Evolutionary conservation across 2,329 filamentous ascomycete genomes (phyloP), one percentile per base, ranked within the genome.

Genomic region (Lachnellula cervina): DNA sequence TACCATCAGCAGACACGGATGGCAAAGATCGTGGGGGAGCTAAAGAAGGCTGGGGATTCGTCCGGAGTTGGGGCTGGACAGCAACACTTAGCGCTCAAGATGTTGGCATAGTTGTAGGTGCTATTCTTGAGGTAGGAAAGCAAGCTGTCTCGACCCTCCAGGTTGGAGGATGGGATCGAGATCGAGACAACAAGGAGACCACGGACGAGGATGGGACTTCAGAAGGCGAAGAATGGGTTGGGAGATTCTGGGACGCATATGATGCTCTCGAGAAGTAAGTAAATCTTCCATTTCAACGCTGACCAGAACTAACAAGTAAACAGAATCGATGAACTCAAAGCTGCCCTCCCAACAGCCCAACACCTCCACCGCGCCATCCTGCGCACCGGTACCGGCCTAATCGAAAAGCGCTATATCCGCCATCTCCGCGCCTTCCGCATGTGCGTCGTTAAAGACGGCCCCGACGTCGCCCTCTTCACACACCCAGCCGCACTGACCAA

Each of bases 11-110:
- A 11, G 86, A 88, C 57, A 85, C 86, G 5, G 86, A 88, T 61
- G 85, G 83, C 4, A 81, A 81, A 63, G 84, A 87, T 61, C 82
- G 84, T 51, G 86, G 80, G 17, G 85, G 87, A 21, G 83, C 84
- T 47, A 93, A 93, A 68, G 91, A 96, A 70, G 92, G 91, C 11
- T 97, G 93, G 93, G 93, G 94, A 0, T 99, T 97, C 68, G 93
- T 97, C 17, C 83, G 92, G 56, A 96, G 90, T 69, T 99, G 94
- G 94, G 94, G 94, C 11, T 99, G 92, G 92, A 88, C 92, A 69
- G 93, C 92, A 0, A 97, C 93, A 49, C 78, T 97, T 25, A 95
- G 89, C 59, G 94, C 94, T 5, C 89, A 93, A 49, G 94, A 99
- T 69, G 90, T 97, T 0, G 90, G 90, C n/a, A 89, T 96, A 16